Evolutionary conservation across 306 rosid species (phyloP).

Genomic region (Senna siamea): DNA sequence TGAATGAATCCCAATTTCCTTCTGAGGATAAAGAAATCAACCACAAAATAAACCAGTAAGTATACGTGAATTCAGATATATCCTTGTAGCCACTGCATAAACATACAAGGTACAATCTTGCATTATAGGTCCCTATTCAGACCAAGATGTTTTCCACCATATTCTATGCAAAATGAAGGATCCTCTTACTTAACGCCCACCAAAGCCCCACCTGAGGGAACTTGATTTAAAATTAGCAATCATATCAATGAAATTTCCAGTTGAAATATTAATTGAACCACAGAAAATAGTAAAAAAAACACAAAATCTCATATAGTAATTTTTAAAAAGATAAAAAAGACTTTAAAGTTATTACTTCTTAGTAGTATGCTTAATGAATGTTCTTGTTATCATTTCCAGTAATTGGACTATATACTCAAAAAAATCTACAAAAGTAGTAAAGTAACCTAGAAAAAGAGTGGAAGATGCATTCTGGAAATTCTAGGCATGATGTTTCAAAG

Average conservation of each 20-base stretch:
- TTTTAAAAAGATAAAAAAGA: neutral
- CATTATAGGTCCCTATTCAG: neutral
- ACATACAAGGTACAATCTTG: neutral
- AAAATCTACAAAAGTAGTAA: neutral
- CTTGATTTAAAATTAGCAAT: neutral
- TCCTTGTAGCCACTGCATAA: neutral
- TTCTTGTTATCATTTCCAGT: neutral
- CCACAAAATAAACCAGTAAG: neutral
- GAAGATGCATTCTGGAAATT: neutral
- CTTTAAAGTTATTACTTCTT: neutral
- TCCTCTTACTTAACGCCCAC: neutral
- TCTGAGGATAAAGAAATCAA: neutral
- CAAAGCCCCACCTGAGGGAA: too few species aligned
- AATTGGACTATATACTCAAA: neutral
- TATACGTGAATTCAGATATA: neutral
- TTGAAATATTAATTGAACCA: conserved; percentile 10
- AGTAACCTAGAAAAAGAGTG: neutral
- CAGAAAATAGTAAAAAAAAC: neutral
- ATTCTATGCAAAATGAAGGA: conserved; percentile 3
- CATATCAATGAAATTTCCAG: neutral
- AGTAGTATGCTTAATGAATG: neutral
- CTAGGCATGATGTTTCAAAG: neutral
- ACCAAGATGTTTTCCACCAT: neutral
- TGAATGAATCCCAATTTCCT: neutral
- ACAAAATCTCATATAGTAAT: neutral